Evolutionary conservation across 2,329 filamentous ascomycete species (phyloP), one percentile per base, ranked within the genome.

Genomic region (Celoporthe dispersa): DNA sequence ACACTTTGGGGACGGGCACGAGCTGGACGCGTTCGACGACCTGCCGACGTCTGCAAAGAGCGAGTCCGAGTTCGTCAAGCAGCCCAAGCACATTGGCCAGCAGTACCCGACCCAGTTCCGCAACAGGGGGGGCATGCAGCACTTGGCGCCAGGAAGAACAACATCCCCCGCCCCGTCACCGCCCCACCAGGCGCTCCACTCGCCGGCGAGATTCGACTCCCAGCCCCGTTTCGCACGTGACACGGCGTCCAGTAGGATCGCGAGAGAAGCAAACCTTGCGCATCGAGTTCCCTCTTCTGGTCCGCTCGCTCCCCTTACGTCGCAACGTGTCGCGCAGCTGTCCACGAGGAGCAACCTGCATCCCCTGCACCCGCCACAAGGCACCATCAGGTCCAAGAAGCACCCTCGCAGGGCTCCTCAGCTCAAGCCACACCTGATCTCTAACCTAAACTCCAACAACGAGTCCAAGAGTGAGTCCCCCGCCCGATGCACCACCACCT

Each of bases 1-100:
- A 61, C 89, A 93, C 75, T 99, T 97, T 81, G 96, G 96, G 16
- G 94, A 98, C 79, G 96, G 96, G 22, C 92, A 91, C 71, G 96
- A 99, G 80, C 85, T 99, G 44, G 95, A 98, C 75, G 90, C 88
- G 2, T 98, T 99, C 78, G 96, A 99, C 78, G 96, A 99, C 80
- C 83, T 99, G 68, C 95, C 95, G 1, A 98, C 94, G 0, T 98
- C 94, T 22, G 89, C 87, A 16, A 89, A 91, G 71, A 87, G 89
- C 19, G 96, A 99, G 80, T 94, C 90, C 72, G 92, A 89, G 75
- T 99, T 89, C 77, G 85, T 94, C 72, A 97, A 94, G 79, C 90
- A 92, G 75, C 94, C 96, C 3, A 84, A 91, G 53, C 41, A 60
- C 9, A 44, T 62, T 48, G 59, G 41, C 22, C 89, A 87, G 62